Percentiles rank a stretch among this genome's conserved stretches.
Evolutionary conservation across 139 green algal species (phyloP).

Genomic region (Chlorella sp.): DNA sequence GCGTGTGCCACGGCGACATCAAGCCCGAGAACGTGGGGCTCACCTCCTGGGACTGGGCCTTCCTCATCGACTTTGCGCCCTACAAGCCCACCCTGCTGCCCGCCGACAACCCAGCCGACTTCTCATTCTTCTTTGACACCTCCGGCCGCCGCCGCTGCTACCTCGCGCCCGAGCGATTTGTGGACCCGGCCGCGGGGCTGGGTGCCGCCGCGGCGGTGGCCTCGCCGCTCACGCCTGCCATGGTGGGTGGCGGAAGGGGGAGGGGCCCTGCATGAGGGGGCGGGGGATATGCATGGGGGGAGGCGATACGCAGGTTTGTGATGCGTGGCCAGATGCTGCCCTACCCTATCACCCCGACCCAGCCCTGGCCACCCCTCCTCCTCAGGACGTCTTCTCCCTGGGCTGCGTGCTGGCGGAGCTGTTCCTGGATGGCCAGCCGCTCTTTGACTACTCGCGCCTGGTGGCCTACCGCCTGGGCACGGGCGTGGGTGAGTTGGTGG

Average conservation of each 20-base stretch:
- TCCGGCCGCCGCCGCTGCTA: conserved; percentile 89
- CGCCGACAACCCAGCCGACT: conserved; percentile 96
- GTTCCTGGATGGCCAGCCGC: conserved; percentile 84
- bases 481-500: not conserved
- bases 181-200: not conserved
- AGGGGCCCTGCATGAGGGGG: not conserved
- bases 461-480: conserved; percentile 70
- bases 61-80: conserved; percentile 91
- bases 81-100: conserved; percentile 94
- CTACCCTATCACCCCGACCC: not conserved
- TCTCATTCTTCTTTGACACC: conserved; percentile 98
- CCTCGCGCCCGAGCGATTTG: conserved; percentile 93
- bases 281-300: no score
- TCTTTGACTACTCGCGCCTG: conserved; percentile 84
- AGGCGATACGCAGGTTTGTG: no score
- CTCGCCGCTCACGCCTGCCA: conserved; percentile 41
- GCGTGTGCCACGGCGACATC: conserved; percentile 94
- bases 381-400: conserved; percentile 92
- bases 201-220: not conserved
- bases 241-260: conserved; percentile 31
- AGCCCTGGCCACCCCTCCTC: not conserved
- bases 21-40: conserved; percentile 95
- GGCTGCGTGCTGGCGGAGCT: conserved; percentile 96
- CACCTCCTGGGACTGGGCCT: conserved; percentile 89
- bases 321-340: no score